These are phyloP conservation scores for Sambucus nigra DNA, from an alignment of 129 eudicot genomes.

Conservation along the genomic window DNA sequence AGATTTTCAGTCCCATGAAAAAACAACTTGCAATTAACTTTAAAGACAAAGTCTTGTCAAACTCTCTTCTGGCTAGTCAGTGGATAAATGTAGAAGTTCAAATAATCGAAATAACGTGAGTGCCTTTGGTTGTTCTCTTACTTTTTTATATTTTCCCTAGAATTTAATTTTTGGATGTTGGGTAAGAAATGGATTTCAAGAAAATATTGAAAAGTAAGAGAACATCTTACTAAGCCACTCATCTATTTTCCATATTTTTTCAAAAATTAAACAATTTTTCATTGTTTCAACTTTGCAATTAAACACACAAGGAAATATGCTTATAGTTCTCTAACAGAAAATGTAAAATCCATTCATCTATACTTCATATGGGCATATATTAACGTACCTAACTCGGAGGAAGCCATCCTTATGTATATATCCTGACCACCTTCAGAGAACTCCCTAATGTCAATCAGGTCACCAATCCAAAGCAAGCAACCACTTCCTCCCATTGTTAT, in stretches of 20 bases:
- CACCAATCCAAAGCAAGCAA: conserved; percentile 24
- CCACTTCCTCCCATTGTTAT: conserved; percentile 16
- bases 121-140: no score
- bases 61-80: no score
- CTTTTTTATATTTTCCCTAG: no score
- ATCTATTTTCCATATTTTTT: no score
- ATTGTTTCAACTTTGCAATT: no score
- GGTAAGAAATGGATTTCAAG: no score
- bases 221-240: no score
- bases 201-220: no score
- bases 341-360: neutral
- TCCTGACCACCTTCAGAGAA: conserved; percentile 18
- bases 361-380: no score
- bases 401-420: conserved; percentile 19
- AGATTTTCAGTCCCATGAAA: neutral
- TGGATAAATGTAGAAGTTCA: neutral
- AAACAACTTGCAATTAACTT: neutral
- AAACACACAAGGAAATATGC: neutral
- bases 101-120: neutral
- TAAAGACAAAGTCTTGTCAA: neutral
- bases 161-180: no score
- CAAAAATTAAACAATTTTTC: no score
- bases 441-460: conserved; percentile 16
- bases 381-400: conserved; percentile 16
- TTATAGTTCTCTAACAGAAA: neutral